Base-by-base conservation (phyloP, 2,329 filamentous ascomycete genomes). In the Harringtonia aguacate region DNA sequence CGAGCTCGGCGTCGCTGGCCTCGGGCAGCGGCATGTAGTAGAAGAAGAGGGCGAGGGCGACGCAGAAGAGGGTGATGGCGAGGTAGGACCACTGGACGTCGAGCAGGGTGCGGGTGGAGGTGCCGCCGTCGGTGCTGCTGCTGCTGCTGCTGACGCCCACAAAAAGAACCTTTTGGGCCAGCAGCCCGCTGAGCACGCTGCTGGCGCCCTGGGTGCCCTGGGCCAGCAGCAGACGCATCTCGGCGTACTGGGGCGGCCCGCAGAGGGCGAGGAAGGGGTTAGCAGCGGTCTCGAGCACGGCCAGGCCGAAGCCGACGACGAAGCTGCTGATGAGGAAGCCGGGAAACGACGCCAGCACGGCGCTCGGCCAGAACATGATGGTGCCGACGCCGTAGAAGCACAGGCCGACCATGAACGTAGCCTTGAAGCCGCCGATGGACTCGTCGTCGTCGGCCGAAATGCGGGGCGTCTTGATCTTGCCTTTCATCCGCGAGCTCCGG, bases 51-150 rank as follows among this genome's bases (percentile, higher is more conserved):
- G 79, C 84, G 3, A 94, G 69, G 4, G 75, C 66, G 42, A 82
- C 84, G 46, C 83, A 85, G 45, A 88, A 80, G 21, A 83, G 68
- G 0, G 84, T 86, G 48, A 90, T 82, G 44, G 80, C 82, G n/a
- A 92, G 72, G 53, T 92, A 92, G 0, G 85, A 84, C 82, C 83
- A 94, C 60, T 92, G 86, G 2, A 90, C 83, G 48, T 83, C 79
- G 49, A 84, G 73, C 4, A 92, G 69, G 1, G 73, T 74, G 27
- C 68, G 60, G 3, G 68, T 60, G 3, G 68, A 56, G 7, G 24
- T 27, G 7, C 10, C 7, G 18, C 48, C 46, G 12, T 4, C 21
- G 2, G 20, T 3, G 10, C 15, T 31, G 24, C 18, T 20, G 2
- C 15, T 31, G 24, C 24, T 24, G 1, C 7, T 15, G 29, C 72